These are phyloP conservation scores for Daedaleopsis nitida DNA, from an alignment of 768 basidiomycete genomes.

Conservation along the genomic window DNA sequence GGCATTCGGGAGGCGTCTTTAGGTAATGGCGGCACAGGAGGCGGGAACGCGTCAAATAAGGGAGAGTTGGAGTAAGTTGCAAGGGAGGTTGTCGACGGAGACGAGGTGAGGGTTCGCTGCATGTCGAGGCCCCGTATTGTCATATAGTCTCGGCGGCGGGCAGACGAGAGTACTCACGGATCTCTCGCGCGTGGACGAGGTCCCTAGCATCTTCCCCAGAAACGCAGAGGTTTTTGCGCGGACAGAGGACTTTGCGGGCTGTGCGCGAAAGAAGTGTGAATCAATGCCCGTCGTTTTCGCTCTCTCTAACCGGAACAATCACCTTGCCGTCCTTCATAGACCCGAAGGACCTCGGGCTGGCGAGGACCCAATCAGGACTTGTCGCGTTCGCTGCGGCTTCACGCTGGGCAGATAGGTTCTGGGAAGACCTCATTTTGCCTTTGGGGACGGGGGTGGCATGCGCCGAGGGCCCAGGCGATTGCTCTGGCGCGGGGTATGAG, in stretches of 20 bases:
- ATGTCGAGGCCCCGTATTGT: background rate
- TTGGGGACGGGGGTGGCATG: conserved; percentile 25
- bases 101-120: conserved; percentile 29
- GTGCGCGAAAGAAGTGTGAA: background rate
- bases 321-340: conserved; percentile 47
- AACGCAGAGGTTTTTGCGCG: conserved; percentile 81
- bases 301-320: conserved; percentile 1
- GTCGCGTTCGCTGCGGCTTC: conserved; percentile 7
- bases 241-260: conserved; percentile 64
- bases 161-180: conserved; percentile 45
- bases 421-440: conserved; percentile 21
- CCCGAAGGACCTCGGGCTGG: conserved; percentile 32
- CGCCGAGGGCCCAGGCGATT: conserved; percentile 16
- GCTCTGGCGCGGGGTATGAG: conserved; percentile 5
- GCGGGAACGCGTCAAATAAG: conserved; percentile 39
- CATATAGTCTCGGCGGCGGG: conserved; percentile 21
- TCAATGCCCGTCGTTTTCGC: background rate
- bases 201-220: conserved; percentile 77
- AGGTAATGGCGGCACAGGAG: conserved; percentile 48
- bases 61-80: conserved; percentile 32
- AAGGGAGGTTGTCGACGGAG: conserved; percentile 24
- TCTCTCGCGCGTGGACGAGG: conserved; percentile 64
- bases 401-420: conserved; percentile 12
- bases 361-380: conserved; percentile 31
- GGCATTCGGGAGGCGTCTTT: conserved; percentile 29